phyloP scores from a whole-genome alignment of 2,329 filamentous ascomycete species.

The Blastomyces silverae region DNA sequence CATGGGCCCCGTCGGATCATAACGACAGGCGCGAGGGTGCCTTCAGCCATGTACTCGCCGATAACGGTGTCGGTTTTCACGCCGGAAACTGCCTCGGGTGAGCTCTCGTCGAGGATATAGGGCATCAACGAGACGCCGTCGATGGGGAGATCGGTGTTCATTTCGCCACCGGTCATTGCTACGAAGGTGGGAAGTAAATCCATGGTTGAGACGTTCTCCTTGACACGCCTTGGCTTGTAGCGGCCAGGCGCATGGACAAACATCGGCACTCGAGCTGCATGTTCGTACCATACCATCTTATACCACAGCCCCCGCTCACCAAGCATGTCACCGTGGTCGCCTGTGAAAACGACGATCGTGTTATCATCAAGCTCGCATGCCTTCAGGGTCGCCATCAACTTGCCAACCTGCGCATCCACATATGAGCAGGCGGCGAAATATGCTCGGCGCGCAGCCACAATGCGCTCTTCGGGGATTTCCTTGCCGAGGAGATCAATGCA shows the following conservation, averaged over 20 bases:
- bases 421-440: constrained; percentile 94
- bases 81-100: constrained; percentile 30
- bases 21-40: constrained; percentile 79
- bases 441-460: constrained; percentile 75
- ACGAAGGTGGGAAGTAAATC: constrained; percentile 86
- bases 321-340: constrained; percentile 93
- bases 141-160: constrained; percentile 67
- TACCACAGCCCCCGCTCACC: constrained; percentile 88
- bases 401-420: constrained; percentile 86
- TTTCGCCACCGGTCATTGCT: constrained; percentile 67
- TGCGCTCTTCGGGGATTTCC: constrained; percentile 75
- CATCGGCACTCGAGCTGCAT: constrained; percentile 80
- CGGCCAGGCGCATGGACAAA: constrained; percentile 71
- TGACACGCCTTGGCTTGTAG: constrained; percentile 68
- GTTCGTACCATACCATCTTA: constrained; percentile 97
- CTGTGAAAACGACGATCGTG: constrained; percentile 86
- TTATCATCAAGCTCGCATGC: constrained; percentile 73
- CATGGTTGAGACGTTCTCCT: constrained; percentile 80
- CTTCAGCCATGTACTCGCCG: constrained; percentile 91
- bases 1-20: constrained; percentile 87
- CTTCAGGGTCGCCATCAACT: constrained; percentile 68
- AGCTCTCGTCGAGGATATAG: constrained; percentile 57
- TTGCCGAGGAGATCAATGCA: constrained; percentile 82
- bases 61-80: constrained; percentile 71
- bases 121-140: constrained; percentile 76